phyloP scores from a whole-genome alignment of 495 filamentous ascomycete genomes.

The Clohesyomyces aquaticus region DNA sequence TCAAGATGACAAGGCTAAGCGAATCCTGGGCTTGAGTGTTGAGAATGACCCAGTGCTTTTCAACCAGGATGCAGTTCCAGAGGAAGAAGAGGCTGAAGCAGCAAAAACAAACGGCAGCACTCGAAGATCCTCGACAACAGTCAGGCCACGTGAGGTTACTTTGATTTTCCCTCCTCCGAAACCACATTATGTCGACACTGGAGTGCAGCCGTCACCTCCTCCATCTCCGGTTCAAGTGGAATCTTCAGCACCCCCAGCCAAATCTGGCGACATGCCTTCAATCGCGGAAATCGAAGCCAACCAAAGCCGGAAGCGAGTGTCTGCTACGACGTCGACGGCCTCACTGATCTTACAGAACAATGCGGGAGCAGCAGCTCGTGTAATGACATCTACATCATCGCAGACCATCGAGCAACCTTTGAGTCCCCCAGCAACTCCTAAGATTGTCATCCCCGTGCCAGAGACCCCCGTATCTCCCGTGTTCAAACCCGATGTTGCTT shows the following conservation, averaged over 20 bases:
- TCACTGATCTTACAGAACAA: conserved; percentile 31
- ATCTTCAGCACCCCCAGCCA: conserved; percentile 7
- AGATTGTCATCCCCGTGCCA: conserved; percentile 40
- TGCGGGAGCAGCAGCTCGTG: conserved; percentile 22
- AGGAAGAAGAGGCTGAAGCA: conserved; percentile 20
- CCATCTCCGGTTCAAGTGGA: conserved; percentile 62
- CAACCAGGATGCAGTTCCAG: conserved; percentile 23
- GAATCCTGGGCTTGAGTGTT: conserved; percentile 43
- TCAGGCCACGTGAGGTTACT: conserved; percentile 18
- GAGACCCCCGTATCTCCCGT: conserved; percentile 40
- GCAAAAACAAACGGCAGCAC: conserved; percentile 14
- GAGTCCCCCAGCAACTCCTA: conserved; percentile 72
- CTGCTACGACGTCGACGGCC: conserved; percentile 50
- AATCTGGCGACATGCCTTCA: conserved; percentile 45
- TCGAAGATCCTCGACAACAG: conserved; percentile 11
- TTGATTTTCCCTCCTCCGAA: conserved; percentile 32
- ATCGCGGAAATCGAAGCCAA: conserved; percentile 68
- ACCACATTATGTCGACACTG: conserved; percentile 67
- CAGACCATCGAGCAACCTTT: conserved; percentile 71
- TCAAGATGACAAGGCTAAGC: conserved; percentile 50
- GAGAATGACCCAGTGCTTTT: conserved; percentile 23
- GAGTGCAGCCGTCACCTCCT: conserved; percentile 80
- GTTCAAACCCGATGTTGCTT: conserved; percentile 50
- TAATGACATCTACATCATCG: conserved; percentile 72
- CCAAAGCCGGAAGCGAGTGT: conserved; percentile 67